These are phyloP conservation scores for Podospora didyma DNA, from an alignment of 495 filamentous ascomycete genomes.

Conservation along the genomic window DNA sequence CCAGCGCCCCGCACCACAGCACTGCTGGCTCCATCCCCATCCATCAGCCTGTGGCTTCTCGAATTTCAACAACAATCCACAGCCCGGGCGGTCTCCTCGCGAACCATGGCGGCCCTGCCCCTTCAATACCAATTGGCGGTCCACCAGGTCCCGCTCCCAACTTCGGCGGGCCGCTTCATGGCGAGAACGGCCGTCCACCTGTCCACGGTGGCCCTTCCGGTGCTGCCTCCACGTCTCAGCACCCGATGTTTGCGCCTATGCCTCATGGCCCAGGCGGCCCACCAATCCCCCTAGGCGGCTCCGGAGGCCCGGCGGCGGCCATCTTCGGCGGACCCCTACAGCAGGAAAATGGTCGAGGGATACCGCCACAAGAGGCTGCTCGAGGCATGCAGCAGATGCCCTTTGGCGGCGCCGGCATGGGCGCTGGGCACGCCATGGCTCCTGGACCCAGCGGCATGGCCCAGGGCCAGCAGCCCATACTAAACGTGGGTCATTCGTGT, in stretches of 20 bases:
- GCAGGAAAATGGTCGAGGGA: constrained; percentile 39
- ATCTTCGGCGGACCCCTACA: constrained; percentile 49
- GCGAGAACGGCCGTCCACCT: constrained; percentile 52
- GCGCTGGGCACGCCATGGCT: constrained; percentile 26
- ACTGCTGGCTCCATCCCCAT: constrained; percentile 79
- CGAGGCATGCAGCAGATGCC: constrained; percentile 43
- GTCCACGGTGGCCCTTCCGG: constrained; percentile 60
- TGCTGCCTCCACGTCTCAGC: constrained; percentile 48
- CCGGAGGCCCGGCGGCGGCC: constrained; percentile 30
- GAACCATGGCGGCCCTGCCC: constrained; percentile 59
- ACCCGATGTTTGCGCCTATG: constrained; percentile 58
- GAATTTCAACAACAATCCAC: constrained; percentile 74
- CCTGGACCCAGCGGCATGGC: constrained; percentile 46
- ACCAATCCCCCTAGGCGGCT: constrained; percentile 20
- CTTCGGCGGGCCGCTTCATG: constrained; percentile 65
- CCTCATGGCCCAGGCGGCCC: constrained; percentile 44
- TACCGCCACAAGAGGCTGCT: constrained; percentile 35
- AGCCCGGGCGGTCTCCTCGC: constrained; percentile 83
- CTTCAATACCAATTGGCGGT: constrained; percentile 60
- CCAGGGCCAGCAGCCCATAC: constrained; percentile 90
- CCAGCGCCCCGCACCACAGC: constrained; percentile 67
- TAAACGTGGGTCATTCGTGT: constrained; percentile 63
- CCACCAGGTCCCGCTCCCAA: constrained; percentile 58
- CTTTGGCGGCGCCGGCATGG: constrained; percentile 30
- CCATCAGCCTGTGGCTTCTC: constrained; percentile 85